Percentiles rank a stretch among this genome's conserved stretches.
These are phyloP conservation scores for Crithidia expoeki DNA, from an alignment of 208 protist species.

Conservation along the genomic window DNA sequence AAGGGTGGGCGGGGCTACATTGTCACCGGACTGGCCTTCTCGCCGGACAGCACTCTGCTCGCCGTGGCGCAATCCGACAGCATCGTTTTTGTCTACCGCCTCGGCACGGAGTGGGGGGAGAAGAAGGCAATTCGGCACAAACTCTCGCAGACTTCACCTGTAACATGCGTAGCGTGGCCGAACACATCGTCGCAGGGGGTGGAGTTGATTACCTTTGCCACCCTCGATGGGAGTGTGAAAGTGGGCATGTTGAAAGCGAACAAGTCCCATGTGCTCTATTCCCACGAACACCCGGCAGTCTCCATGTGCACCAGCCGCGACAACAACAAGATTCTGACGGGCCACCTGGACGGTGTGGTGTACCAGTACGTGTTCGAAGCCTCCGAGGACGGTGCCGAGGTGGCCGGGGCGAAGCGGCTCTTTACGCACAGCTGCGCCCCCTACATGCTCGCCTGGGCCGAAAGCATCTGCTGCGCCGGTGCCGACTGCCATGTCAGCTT, in stretches of 20 bases:
- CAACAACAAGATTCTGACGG: constrained; percentile 87
- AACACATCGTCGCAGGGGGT: constrained; percentile 85
- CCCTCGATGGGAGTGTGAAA: constrained; percentile 94
- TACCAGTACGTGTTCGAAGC: constrained; percentile 91
- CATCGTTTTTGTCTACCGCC: constrained; percentile 96
- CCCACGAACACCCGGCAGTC: constrained; percentile 90
- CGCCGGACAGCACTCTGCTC: constrained; percentile 95
- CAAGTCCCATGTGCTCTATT: constrained; percentile 94
- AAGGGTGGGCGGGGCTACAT: constrained; percentile 88
- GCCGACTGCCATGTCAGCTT: constrained; percentile 91
- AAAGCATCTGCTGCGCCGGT: constrained; percentile 92
- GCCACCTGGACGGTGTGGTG: constrained; percentile 93
- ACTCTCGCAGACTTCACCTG: constrained; percentile 87
- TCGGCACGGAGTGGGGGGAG: constrained; percentile 96
- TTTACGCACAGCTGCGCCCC: constrained; percentile 89
- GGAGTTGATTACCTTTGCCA: constrained; percentile 94
- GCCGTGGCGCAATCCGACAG: constrained; percentile 97
- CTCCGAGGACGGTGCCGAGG: constrained; percentile 60
- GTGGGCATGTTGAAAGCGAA: constrained; percentile 94
- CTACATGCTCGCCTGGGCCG: constrained; percentile 93
- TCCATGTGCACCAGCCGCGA: constrained; percentile 77
- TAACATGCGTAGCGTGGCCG: constrained; percentile 95
- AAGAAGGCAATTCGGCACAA: constrained; percentile 98
- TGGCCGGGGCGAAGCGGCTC: constrained; percentile 78
- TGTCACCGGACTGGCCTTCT: constrained; percentile 94